Base-by-base conservation (phyloP, 805 yeast genomes). In the Suhomyces prunicola region DNA sequence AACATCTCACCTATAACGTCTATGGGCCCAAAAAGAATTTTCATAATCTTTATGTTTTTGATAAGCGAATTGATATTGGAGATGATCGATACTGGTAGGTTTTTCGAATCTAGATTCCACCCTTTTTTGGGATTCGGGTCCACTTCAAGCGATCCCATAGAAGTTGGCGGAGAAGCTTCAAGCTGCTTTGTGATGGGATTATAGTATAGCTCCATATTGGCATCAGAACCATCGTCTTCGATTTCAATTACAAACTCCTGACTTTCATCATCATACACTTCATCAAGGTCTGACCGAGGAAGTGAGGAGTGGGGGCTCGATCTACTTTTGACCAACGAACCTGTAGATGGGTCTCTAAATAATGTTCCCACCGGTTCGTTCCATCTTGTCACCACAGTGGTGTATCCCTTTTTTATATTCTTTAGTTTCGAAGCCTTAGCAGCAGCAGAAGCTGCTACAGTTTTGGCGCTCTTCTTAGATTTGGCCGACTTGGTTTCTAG, bases 1-100 rank as follows among this genome's bases (percentile, higher is more conserved):
- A 75, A 71, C 26, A 62, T 53, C 44, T 70, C 71, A 0, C 69
- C 73, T 13, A 75, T 63, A 4, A 68, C 63, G 50, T 74, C 79
- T 36, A 75, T 72, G 12, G 78, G 77, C 6, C 77, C 67, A 59
- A 74, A 74, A 4, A 74, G 54, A 5, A 70, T 62, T 50, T 61
- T 62, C 76, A 75, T 69, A 26, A 74, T 41, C 53, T 62, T 64
- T 33, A 75, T 68, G 50, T 63, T 62, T 55, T 73, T 74, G 49
- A 74, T 69, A 46, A 72, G 57, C 24, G 58, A 46, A 56, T 67
- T 68, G 40, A 75, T 54, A 50, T 70, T 71, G 29, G 72, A 68
- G 9, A 69, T 63, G 19, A 69, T 57, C 3, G 57, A 48, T n/a
- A 59, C 55, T 5, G 71, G 63, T 4, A 15, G 19, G 2, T 47